These are phyloP conservation scores for Helicostylum pulchrum DNA, from an alignment of 192 early-diverging fungal genomes.

Conservation along the genomic window DNA sequence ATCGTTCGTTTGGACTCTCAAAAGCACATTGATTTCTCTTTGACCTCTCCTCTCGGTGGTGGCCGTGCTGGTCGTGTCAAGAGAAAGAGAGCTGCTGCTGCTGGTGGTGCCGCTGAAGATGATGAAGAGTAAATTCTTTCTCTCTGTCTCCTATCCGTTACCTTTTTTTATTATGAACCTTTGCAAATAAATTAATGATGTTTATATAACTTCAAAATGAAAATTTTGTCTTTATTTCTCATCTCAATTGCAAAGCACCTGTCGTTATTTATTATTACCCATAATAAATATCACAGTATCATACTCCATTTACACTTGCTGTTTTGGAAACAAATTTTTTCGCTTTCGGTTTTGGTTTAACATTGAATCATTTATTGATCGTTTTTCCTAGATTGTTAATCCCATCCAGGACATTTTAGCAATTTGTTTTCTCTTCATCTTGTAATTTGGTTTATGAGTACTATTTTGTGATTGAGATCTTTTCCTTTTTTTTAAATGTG, in stretches of 20 bases:
- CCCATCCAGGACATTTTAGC: neutral
- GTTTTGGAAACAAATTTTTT: neutral
- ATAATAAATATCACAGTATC: neutral
- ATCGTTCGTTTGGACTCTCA: constrained; percentile 83
- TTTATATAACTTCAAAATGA: neutral
- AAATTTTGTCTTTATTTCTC: neutral
- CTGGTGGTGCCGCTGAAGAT: constrained; percentile 53
- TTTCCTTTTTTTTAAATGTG: too few relatives aligned
- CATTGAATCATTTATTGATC: neutral
- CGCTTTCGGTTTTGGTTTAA: neutral
- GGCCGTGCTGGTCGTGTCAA: constrained; percentile 96
- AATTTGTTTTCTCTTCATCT: neutral
- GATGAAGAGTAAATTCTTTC: constrained; percentile 55
- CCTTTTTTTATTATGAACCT: constrained; percentile 17
- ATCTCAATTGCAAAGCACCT: constrained; percentile 6
- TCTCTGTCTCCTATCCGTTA: too few relatives aligned
- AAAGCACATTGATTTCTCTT: constrained; percentile 60
- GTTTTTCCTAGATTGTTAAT: neutral
- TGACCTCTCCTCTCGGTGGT: constrained; percentile 90
- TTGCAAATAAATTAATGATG: constrained; percentile 15
- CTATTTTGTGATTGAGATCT: too few relatives aligned
- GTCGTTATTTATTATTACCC: neutral
- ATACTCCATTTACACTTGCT: neutral
- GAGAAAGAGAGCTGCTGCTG: constrained; percentile 86
- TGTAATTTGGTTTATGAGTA: neutral